Percentiles rank a stretch among this genome's conserved stretches.
These are phyloP conservation scores for Leccinum subspadiceum DNA, from an alignment of 1,284 basidiomycete genomes.

Conservation along the genomic window DNA sequence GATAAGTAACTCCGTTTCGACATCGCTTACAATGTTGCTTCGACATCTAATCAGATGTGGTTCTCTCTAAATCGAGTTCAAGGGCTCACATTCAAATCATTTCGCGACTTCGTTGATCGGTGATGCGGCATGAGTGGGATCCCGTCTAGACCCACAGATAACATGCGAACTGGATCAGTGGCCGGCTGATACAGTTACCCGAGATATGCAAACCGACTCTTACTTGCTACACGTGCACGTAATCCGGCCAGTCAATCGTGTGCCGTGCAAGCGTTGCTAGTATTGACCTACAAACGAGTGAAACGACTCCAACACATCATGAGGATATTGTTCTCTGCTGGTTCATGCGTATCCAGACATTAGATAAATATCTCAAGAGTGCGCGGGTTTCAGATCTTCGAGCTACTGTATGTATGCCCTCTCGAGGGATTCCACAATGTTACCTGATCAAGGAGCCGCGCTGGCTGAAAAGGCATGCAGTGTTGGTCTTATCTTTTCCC, in stretches of 20 bases:
- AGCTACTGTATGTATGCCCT: slow-evolving; percentile 28
- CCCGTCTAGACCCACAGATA: background rate
- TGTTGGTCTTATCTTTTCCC: background rate
- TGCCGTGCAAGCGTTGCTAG: background rate
- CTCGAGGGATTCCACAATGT: slow-evolving; percentile 44
- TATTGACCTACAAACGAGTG: background rate
- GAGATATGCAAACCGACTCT: background rate
- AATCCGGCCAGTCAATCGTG: background rate
- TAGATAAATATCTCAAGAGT: background rate
- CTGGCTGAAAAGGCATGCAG: slow-evolving; percentile 35
- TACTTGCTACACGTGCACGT: background rate
- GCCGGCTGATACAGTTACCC: background rate
- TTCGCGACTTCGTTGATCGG: background rate
- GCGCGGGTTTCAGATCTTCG: slow-evolving; percentile 2
- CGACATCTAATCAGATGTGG: background rate
- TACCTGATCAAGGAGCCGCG: slow-evolving; percentile 49
- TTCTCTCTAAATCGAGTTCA: background rate
- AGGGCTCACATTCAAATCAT: background rate
- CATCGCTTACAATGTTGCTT: background rate
- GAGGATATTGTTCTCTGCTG: background rate
- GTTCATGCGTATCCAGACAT: background rate
- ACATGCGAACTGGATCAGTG: background rate
- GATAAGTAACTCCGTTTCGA: background rate
- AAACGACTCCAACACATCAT: background rate
- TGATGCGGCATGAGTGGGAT: background rate